Conservation (phyloP, 345 rosid genomes). For the Eucalyptus marginata region DNA sequence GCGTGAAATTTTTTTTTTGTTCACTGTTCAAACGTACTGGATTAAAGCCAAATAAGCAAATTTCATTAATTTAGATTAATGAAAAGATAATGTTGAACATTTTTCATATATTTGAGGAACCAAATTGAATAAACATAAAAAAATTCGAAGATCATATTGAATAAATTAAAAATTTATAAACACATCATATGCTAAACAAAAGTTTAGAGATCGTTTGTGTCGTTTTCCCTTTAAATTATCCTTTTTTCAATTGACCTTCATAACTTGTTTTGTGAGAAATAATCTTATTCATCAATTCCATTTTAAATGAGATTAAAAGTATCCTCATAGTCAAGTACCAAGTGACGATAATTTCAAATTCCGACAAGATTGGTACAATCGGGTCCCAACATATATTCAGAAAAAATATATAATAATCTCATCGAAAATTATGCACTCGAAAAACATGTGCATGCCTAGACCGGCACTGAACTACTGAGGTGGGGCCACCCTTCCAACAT, state of each 20-base stretch:
- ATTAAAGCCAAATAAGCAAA: background rate
- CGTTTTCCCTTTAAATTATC: background rate
- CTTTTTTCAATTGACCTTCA: fast-evolving
- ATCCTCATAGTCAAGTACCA: background rate
- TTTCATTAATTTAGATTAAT: background rate
- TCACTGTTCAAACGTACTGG: fast-evolving
- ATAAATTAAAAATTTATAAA: background rate
- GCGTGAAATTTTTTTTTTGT: background rate
- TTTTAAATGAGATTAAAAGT: background rate
- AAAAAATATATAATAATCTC: background rate
- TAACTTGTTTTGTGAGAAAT: background rate
- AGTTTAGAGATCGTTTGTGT: fast-evolving
- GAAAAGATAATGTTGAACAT: background rate
- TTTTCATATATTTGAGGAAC: background rate
- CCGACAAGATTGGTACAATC: background rate
- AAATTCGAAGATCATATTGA: fast-evolving
- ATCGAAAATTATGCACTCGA: background rate
- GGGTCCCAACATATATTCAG: background rate
- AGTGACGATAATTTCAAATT: background rate
- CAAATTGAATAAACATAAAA: background rate
- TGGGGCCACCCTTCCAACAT: too few species aligned
- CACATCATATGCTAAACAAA: fast-evolving
- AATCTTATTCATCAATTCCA: background rate
- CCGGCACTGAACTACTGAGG: too few species aligned
- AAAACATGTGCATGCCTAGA: background rate